These are phyloP conservation scores for Naganishia sp. DNA, from an alignment of 1,284 basidiomycete genomes.

Conservation along the genomic window DNA sequence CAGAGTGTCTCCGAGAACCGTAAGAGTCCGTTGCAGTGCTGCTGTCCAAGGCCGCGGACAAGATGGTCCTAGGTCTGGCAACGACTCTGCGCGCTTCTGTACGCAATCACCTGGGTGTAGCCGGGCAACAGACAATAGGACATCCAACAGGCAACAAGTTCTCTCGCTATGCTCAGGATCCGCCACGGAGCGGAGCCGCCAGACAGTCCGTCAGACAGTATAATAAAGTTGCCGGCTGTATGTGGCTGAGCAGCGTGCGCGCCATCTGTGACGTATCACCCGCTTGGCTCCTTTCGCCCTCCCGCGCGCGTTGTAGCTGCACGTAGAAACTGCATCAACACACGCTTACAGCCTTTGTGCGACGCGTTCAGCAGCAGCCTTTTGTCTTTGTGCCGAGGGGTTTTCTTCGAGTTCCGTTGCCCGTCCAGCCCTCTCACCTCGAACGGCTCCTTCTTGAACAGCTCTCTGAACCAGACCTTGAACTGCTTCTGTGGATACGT, in stretches of 20 bases:
- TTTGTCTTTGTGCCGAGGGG: too few relatives aligned
- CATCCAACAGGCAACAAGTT: not conserved
- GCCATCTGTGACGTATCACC: slow-evolving; percentile 27
- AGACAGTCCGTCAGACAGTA: not conserved
- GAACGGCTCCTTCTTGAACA: too few relatives aligned
- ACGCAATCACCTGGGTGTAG: not conserved
- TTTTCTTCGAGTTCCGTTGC: too few relatives aligned
- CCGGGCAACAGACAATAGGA: not conserved
- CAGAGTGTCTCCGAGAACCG: not conserved
- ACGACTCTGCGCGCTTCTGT: too few relatives aligned
- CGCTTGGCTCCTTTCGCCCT: not conserved
- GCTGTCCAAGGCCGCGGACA: not conserved
- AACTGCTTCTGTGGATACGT: too few relatives aligned
- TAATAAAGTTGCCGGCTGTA: slow-evolving; percentile 26
- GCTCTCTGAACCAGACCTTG: too few relatives aligned
- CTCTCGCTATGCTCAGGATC: not conserved
- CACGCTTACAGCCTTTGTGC: too few relatives aligned
- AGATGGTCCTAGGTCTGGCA: too few relatives aligned
- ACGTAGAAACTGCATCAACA: too few relatives aligned
- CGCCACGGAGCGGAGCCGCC: not conserved
- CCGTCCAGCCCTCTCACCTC: too few relatives aligned
- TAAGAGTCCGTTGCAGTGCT: not conserved
- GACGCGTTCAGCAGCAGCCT: too few relatives aligned
- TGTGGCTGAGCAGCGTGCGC: slow-evolving; percentile 2
- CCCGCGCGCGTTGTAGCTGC: not conserved